These are phyloP conservation scores for Eragrostis tef DNA, from an alignment of 202 grass and related monocot genomes.

Conservation along the genomic window DNA sequence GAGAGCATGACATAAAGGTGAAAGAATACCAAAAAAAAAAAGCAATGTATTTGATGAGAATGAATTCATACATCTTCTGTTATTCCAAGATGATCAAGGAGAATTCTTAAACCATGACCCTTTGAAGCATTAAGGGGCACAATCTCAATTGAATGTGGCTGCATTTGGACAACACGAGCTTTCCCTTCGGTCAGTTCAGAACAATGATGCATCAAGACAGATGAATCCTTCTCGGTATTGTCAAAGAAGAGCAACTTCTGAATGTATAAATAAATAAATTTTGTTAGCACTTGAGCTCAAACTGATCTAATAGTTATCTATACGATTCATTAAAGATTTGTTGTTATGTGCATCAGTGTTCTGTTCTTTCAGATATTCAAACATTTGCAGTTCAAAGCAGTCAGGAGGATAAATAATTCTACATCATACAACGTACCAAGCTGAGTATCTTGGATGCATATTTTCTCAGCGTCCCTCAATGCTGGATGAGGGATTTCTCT, in stretches of 20 bases:
- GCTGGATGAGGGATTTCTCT: neutral
- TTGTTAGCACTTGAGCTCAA: conserved; percentile 12
- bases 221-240: conserved; percentile 48
- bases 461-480: neutral
- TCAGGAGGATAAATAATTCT: neutral
- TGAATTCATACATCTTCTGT: conserved; percentile 54
- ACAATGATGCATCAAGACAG: conserved; percentile 51
- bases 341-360: conserved; percentile 2
- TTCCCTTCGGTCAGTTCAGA: conserved; percentile 52
- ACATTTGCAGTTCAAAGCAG: neutral
- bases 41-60: conserved; percentile 21
- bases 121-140: conserved; percentile 65
- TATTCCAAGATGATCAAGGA: conserved; percentile 87
- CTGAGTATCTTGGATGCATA: neutral
- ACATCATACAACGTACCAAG: neutral
- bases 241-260: conserved; percentile 81
- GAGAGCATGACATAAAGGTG: no score
- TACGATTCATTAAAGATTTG: conserved; percentile 1
- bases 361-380: neutral
- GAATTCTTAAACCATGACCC: conserved; percentile 55
- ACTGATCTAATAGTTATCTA: conserved; percentile 15
- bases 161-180: conserved; percentile 53
- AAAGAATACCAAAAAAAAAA: neutral
- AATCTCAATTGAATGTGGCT: conserved; percentile 64
- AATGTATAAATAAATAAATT: conserved; percentile 39